A percentile compares a stretch with the other conserved stretches of the same genome.
These are phyloP conservation scores for Hysterium pulicare DNA, from an alignment of 2,329 filamentous ascomycete genomes.

Conservation along the genomic window DNA sequence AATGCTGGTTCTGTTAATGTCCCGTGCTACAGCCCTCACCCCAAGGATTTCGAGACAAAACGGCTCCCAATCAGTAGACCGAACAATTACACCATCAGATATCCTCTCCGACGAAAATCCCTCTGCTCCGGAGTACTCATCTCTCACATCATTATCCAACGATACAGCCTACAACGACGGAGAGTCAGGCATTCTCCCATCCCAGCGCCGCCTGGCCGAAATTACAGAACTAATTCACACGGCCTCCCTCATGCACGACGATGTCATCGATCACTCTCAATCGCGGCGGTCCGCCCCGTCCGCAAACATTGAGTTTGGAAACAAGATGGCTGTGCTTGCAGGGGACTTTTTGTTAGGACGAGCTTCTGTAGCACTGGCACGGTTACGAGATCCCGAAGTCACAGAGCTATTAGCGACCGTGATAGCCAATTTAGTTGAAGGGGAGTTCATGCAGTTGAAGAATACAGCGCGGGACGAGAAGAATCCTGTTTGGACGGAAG, in stretches of 20 bases:
- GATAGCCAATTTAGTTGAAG: slow-evolving; percentile 95
- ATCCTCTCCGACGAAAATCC: slow-evolving; percentile 83
- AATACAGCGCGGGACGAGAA: slow-evolving; percentile 88
- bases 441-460: slow-evolving; percentile 99
- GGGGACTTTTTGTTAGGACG: slow-evolving; percentile 94
- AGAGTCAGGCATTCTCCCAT: slow-evolving; percentile 76
- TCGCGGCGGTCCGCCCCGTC: slow-evolving; percentile 80
- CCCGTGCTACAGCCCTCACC: slow-evolving; percentile 81
- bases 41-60: slow-evolving; percentile 49
- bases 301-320: slow-evolving; percentile 92
- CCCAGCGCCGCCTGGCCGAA: slow-evolving; percentile 87
- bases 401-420: slow-evolving; percentile 92
- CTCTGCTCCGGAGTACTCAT: slow-evolving; percentile 49
- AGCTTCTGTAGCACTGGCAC: slow-evolving; percentile 87
- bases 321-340: slow-evolving; percentile 97
- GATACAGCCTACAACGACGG: slow-evolving; percentile 44
- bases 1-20: slow-evolving; percentile 93
- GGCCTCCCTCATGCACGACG: slow-evolving; percentile 92
- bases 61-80: slow-evolving; percentile 47
- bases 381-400: slow-evolving; percentile 88
- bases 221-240: slow-evolving; percentile 98
- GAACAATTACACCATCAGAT: slow-evolving; percentile 56
- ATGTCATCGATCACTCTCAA: slow-evolving; percentile 92
- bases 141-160: slow-evolving; percentile 50
- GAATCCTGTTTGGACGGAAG: slow-evolving; percentile 80